Evolutionary conservation across 306 rosid genomes (phyloP), one percentile per base, ranked within the genome.

Genomic region (Arachis stenosperma): DNA sequence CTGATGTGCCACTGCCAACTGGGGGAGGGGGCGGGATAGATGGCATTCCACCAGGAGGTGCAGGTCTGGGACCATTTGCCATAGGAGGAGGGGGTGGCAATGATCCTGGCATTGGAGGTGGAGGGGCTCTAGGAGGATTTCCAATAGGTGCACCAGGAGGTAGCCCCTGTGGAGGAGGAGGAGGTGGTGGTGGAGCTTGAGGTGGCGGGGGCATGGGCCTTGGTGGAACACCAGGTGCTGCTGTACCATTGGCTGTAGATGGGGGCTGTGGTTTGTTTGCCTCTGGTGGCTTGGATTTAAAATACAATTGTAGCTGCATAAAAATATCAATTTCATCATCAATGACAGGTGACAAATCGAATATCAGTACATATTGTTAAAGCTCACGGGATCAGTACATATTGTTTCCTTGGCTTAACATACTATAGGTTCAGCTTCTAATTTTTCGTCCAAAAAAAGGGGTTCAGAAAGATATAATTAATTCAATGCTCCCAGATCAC

Each of bases 261-360:
- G 91, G 58, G 67, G 96, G 82, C 79, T 81, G 98, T 37, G 95
- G 95, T 76, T 91, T 91, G 84, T 73, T 91, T 6, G 88, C 77
- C 84, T 94, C 98, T 11, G 84, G 92, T 37, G 98, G 97, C 85
- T 94, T 94, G 40, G 84, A 14, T 83, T 94, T 94, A 75, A 94
- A 91, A 70, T 91, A 94, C 82, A 94, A 86, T 71, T 94, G 98
- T 84, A 94, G 80, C 98, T 94, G 91, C 83, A 81, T 1, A 84
- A 63, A 17, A 41, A 56, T 15, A 80, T 11, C 65, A 71, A 44
- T 61, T 71, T 7, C 12, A 13, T 74, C 7, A 41, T 17, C 29
- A 58, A 67, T 15, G 60, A 61, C 41, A 66, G 77, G 52, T 2
- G 17, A 36, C 41, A 41, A 39, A 71, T 9, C n/a, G 43, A 70